Percentiles rank a stretch among this genome's conserved stretches.
These are phyloP conservation scores for Raffaelea deltoideospora DNA, from an alignment of 2,329 filamentous ascomycete genomes.

Conservation along the genomic window DNA sequence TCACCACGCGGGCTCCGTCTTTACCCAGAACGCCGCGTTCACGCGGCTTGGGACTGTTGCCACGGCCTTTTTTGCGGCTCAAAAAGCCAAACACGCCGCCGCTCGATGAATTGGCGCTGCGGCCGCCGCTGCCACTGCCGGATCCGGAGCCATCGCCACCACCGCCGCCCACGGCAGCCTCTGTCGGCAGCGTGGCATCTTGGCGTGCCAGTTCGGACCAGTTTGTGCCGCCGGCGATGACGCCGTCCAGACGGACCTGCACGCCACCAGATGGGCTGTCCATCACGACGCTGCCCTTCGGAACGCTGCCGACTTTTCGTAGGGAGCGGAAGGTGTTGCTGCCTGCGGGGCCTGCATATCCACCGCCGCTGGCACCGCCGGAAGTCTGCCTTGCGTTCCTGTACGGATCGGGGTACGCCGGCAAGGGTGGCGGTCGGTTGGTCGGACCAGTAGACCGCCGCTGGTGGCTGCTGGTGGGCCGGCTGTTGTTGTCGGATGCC, in stretches of 20 bases:
- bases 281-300: conserved; percentile 51
- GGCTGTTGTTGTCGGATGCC: not conserved
- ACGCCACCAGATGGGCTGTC: conserved; percentile 70
- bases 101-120: no score
- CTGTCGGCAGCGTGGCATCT: conserved; percentile 57
- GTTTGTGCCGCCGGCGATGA: conserved; percentile 46
- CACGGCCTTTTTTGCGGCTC: conserved; percentile 74
- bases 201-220: conserved; percentile 86
- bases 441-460: conserved; percentile 7
- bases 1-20: conserved; percentile 75
- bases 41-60: conserved; percentile 85
- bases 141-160: conserved; percentile 32
- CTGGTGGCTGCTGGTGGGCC: conserved; percentile 12
- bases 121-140: conserved; percentile 35
- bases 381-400: no score
- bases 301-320: conserved; percentile 18
- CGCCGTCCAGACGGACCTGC: conserved; percentile 79
- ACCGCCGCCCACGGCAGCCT: conserved; percentile 37
- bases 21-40: conserved; percentile 90
- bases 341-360: conserved; percentile 8
- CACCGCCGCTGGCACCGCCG: no score
- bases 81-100: conserved; percentile 84
- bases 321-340: conserved; percentile 2
- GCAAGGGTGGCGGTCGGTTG: conserved; percentile 22
- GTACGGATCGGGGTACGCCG: conserved; percentile 32